Evolutionary conservation across 164 flowering plant species (phyloP).

Genomic region (Paratinospora sagittata): DNA sequence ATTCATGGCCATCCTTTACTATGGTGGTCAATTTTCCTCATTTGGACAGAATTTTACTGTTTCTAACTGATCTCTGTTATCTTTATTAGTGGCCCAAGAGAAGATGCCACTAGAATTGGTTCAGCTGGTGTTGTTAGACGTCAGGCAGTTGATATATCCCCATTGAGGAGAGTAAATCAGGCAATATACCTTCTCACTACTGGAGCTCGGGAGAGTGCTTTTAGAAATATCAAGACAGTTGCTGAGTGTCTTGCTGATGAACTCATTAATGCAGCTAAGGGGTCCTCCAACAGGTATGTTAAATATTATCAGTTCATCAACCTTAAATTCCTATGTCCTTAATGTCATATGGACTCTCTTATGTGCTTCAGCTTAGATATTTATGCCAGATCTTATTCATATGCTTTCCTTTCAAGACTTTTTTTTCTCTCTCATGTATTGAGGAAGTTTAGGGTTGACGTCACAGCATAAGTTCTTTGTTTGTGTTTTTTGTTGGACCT

Average conservation of each 20-base stretch:
- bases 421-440: neutral
- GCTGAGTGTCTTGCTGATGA: too few species aligned
- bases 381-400: neutral
- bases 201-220: slow-evolving; percentile 20
- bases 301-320: neutral
- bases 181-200: slow-evolving; percentile 19
- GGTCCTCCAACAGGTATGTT: slow-evolving; percentile 18
- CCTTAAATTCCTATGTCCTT: too few species aligned
- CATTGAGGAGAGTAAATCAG: slow-evolving; percentile 19
- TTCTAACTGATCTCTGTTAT: too few species aligned
- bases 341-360: neutral
- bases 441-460: neutral
- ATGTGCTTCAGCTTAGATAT: too few species aligned
- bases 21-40: too few species aligned
- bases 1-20: too few species aligned
- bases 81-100: slow-evolving; percentile 14
- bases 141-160: slow-evolving; percentile 18
- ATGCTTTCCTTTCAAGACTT: neutral
- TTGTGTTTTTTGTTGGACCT: too few species aligned
- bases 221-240: slow-evolving; percentile 20
- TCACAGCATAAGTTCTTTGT: too few species aligned
- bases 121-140: slow-evolving; percentile 23
- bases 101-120: slow-evolving; percentile 21
- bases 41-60: too few species aligned
- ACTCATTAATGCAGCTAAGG: slow-evolving; percentile 21